Base-by-base conservation (phyloP, 2,329 filamentous ascomycete species). In the Coniochaeta sp. region DNA sequence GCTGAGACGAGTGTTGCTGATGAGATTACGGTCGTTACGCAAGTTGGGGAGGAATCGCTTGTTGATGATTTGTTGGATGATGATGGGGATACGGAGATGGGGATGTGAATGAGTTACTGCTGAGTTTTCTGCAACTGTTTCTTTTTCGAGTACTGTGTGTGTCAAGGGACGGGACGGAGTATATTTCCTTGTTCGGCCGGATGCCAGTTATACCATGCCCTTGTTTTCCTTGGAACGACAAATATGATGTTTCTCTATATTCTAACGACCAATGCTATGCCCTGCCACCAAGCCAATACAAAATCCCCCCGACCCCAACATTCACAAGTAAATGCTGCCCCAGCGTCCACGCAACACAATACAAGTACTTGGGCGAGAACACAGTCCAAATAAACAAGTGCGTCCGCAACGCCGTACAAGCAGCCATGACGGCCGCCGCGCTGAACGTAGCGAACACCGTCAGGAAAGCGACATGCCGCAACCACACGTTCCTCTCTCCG, bases 331-430 rank as follows among this genome's bases (percentile, higher is more conserved):
- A 65, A 78, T 99, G 92, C 72, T 91, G 89, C 7, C 82, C 88
- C 45, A 92, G 63, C 56, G 81, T 83, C 95, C 94, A 99, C 13
- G 87, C 90, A 76, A 94, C 86, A 57, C 84, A 88, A 66, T 95
- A 99, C 58, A 99, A 71, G 67, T 91, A 97, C 68, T 97, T 99
- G 0, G 94, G 94, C 57, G 89, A 95, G 68, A 99, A 99, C 10
- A 99, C 94, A 1, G 92, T 97, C 94, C 94, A 99, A 55, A 99
- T 91, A 65, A 99, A 99, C 53, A 99, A 68, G 74, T 99, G 94
- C 27, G 89, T 90, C 58, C 92, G 76, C 63, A 99, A 68, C 7
- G 81, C 76, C 47, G 87, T 91, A 67, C 94, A 99, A 14, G 92
- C 91, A 13, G 79, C 82, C 92, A 97, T 97, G 22, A 96, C 86